Evolutionary conservation across 2,329 filamentous ascomycete genomes (phyloP).

Genomic region (Talaromyces verruculosus): DNA sequence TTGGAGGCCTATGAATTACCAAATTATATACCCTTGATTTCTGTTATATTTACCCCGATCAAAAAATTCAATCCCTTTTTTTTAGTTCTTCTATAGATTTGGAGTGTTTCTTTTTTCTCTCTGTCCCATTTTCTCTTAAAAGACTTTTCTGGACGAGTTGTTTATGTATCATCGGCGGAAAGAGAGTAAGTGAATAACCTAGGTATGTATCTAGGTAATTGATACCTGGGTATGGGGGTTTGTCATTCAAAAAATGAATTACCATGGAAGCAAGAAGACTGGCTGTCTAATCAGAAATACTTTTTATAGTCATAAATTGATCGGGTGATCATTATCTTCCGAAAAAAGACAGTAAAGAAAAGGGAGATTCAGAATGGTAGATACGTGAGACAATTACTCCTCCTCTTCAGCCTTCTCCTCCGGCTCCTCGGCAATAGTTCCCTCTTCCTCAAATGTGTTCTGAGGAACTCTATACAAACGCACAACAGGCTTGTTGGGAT

Average conservation of each 20-base stretch:
- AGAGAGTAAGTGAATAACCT: neutral
- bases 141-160: neutral
- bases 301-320: slow-evolving; percentile 16
- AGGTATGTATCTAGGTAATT: too few species aligned
- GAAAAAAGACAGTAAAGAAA: neutral
- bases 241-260: neutral
- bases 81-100: neutral
- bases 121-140: neutral
- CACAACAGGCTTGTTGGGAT: slow-evolving; percentile 95
- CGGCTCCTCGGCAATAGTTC: slow-evolving; percentile 56
- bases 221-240: too few species aligned
- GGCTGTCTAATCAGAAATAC: slow-evolving; percentile 9
- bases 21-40: neutral
- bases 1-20: neutral
- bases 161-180: neutral
- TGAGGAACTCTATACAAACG: slow-evolving; percentile 88
- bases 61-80: neutral
- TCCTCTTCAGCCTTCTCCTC: slow-evolving; percentile 59
- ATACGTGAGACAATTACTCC: slow-evolving; percentile 36
- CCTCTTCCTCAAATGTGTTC: slow-evolving; percentile 87
- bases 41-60: neutral
- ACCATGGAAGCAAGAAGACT: neutral
- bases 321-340: slow-evolving; percentile 9
- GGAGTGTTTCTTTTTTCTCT: neutral
- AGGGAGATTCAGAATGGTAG: neutral